Evolutionary conservation across 106 monocot species (phyloP).

Genomic region (Phalaenopsis aphrodite): DNA sequence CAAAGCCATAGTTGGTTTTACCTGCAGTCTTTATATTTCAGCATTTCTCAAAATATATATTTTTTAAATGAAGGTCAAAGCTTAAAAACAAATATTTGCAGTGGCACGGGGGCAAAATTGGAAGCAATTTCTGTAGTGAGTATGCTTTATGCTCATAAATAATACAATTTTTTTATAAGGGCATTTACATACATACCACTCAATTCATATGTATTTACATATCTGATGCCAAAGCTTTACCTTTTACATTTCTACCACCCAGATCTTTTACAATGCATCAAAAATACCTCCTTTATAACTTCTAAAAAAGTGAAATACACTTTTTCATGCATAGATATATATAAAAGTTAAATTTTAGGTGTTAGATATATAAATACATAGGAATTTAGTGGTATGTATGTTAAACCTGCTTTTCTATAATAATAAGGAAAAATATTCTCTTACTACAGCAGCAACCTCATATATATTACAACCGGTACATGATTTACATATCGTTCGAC

Average conservation of each 20-base stretch:
- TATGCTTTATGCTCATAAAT: not conserved
- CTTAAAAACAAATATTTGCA: conserved; percentile 2
- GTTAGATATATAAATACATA: too few relatives aligned
- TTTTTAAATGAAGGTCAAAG: conserved; percentile 17
- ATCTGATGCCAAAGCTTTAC: too few relatives aligned
- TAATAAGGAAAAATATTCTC: not conserved
- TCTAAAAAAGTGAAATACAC: too few relatives aligned
- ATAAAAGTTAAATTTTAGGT: too few relatives aligned
- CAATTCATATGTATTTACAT: too few relatives aligned
- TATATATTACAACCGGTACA: conserved; percentile 23
- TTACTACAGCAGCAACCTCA: not conserved
- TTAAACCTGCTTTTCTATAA: not conserved
- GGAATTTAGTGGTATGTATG: too few relatives aligned
- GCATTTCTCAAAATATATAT: not conserved
- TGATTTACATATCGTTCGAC: conserved; percentile 22
- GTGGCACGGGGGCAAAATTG: conserved; percentile 3
- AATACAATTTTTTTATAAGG: not conserved
- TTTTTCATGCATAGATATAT: too few relatives aligned
- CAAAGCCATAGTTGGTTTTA: too few relatives aligned
- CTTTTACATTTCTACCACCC: too few relatives aligned
- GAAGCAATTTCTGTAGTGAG: conserved; percentile 16
- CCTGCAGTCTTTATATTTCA: not conserved
- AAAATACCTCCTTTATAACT: too few relatives aligned
- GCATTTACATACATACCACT: too few relatives aligned
- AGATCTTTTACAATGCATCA: too few relatives aligned